A percentile compares a stretch with the other conserved stretches of the same genome.
Conservation (phyloP, 148 eudicot species). For the Polygonum aviculare region DNA sequence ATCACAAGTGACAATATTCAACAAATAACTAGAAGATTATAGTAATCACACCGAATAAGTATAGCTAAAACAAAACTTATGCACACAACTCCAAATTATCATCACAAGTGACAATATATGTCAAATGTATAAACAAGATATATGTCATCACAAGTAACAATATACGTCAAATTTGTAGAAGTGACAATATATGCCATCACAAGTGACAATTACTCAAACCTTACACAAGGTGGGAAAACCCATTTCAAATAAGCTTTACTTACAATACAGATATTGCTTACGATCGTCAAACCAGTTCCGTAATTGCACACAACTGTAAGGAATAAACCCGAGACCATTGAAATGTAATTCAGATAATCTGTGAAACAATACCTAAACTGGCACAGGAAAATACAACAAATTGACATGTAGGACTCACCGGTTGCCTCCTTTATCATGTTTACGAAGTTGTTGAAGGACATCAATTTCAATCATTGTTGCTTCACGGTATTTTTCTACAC, state of each 20-base stretch:
- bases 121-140: no score
- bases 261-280: slow-evolving; percentile 99
- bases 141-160: no score
- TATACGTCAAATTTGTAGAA: no score
- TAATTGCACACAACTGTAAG: slow-evolving; percentile 99
- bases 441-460: slow-evolving; percentile 63
- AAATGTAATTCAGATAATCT: slow-evolving; percentile 6
- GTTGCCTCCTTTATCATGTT: slow-evolving; percentile 61
- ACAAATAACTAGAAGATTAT: no score
- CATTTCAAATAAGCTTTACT: slow-evolving; percentile 58
- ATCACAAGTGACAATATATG: no score
- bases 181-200: no score
- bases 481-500: slow-evolving; percentile 55
- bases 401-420: slow-evolving; percentile 42
- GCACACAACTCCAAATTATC: no score
- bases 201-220: no score
- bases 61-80: no score
- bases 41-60: no score
- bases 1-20: no score
- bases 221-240: no score
- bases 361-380: background rate
- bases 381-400: background rate
- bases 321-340: slow-evolving; percentile 51
- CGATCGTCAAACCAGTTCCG: slow-evolving; percentile 99
- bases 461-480: slow-evolving; percentile 83